These are phyloP conservation scores for Juglanconis oblonga DNA, from an alignment of 2,329 filamentous ascomycete genomes.

Conservation along the genomic window DNA sequence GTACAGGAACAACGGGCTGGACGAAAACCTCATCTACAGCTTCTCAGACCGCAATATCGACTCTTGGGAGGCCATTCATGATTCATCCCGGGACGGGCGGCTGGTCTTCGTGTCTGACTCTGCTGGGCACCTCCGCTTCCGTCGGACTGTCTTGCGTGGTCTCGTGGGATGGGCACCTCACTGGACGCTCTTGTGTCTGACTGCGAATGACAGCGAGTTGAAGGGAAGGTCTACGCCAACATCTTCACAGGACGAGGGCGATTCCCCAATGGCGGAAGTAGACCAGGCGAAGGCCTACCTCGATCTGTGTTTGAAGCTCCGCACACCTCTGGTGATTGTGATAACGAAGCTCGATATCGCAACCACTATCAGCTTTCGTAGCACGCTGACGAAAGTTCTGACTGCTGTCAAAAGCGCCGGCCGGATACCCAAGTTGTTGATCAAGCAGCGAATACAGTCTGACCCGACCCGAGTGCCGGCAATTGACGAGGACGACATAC, in stretches of 20 bases:
- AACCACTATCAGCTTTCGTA: conserved; percentile 66
- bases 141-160: conserved; percentile 82
- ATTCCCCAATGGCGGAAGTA: conserved; percentile 52
- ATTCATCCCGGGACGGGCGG: conserved; percentile 67
- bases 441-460: conserved; percentile 44
- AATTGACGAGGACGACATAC: conserved; percentile 56
- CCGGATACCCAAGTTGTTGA: conserved; percentile 71
- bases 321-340: conserved; percentile 73
- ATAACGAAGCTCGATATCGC: conserved; percentile 92
- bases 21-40: conserved; percentile 62
- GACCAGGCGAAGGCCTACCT: conserved; percentile 79
- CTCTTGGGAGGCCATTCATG: conserved; percentile 93
- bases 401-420: conserved; percentile 74
- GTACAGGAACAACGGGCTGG: conserved; percentile 50
- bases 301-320: conserved; percentile 77
- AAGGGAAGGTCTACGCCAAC: conserved; percentile 31
- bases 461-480: conserved; percentile 56
- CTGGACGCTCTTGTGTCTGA: conserved; percentile 86
- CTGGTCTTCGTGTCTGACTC: conserved; percentile 90
- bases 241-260: conserved; percentile 49
- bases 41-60: conserved; percentile 84
- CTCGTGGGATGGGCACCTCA: conserved; percentile 96
- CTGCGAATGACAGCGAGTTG: conserved; percentile 68
- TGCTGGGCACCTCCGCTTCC: conserved; percentile 84
- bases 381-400: conserved; percentile 70